These are phyloP conservation scores for Exserohilum rostratum DNA, from an alignment of 2,329 filamentous ascomycete genomes.

Conservation along the genomic window DNA sequence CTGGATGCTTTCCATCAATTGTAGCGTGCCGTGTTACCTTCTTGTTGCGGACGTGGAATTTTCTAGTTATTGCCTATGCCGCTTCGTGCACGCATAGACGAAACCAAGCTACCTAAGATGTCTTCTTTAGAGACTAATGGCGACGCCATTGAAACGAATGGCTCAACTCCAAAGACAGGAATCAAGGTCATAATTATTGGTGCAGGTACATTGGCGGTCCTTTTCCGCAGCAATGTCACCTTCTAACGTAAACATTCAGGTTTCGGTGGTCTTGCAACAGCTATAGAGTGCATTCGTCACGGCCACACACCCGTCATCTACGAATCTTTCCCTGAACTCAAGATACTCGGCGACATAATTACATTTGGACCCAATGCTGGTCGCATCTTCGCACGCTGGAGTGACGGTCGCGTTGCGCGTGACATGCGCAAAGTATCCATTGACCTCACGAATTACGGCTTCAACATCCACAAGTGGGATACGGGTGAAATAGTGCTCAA, in stretches of 20 bases:
- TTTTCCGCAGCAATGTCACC: neutral
- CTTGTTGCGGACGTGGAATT: neutral
- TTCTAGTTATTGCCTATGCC: slow-evolving; percentile 16
- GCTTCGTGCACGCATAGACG: slow-evolving; percentile 29
- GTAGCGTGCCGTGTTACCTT: neutral
- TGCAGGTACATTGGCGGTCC: slow-evolving; percentile 41
- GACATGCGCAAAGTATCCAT: slow-evolving; percentile 60
- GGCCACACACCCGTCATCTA: slow-evolving; percentile 66
- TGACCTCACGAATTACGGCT: slow-evolving; percentile 60
- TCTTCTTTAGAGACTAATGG: slow-evolving; percentile 16
- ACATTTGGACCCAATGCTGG: slow-evolving; percentile 66
- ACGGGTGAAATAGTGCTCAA: slow-evolving; percentile 66
- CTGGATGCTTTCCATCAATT: slow-evolving; percentile 6
- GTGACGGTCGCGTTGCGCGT: slow-evolving; percentile 54
- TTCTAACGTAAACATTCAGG: slow-evolving; percentile 46
- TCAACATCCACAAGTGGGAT: slow-evolving; percentile 65
- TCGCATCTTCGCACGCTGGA: slow-evolving; percentile 67
- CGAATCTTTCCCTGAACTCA: slow-evolving; percentile 63
- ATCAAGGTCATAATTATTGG: slow-evolving; percentile 61
- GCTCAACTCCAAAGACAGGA: slow-evolving; percentile 48
- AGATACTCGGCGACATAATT: slow-evolving; percentile 67
- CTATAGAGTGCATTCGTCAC: slow-evolving; percentile 67
- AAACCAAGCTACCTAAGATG: slow-evolving; percentile 29
- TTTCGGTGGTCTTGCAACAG: slow-evolving; percentile 67
- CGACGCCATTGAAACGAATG: neutral